Evolutionary conservation across 164 flowering plant species (phyloP).

Genomic region (Vitis rupestris): DNA sequence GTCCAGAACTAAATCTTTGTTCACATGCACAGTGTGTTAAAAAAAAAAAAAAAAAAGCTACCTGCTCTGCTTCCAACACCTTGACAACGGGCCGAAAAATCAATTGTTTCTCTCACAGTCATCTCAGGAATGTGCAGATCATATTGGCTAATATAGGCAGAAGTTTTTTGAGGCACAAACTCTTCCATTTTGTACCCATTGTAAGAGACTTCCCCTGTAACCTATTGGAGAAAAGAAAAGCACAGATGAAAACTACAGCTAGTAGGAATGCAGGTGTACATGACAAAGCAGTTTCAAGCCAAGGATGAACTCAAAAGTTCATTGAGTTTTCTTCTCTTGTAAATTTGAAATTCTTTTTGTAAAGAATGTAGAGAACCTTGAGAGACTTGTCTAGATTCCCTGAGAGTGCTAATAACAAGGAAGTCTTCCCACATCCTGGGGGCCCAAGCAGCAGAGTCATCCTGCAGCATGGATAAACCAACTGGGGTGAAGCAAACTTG

Average conservation of each 20-base stretch:
- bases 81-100: slow-evolving; percentile 46
- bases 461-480: slow-evolving; percentile 25
- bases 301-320: background rate
- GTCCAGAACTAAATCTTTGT: background rate
- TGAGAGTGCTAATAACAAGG: slow-evolving; percentile 37
- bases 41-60: background rate
- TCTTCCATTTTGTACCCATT: slow-evolving; percentile 36
- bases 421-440: slow-evolving; percentile 46
- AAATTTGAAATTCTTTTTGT: background rate
- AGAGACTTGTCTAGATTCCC: slow-evolving; percentile 34
- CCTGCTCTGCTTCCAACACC: slow-evolving; percentile 48
- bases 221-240: slow-evolving; percentile 13
- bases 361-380: slow-evolving; percentile 23
- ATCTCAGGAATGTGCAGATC: slow-evolving; percentile 48
- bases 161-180: slow-evolving; percentile 44
- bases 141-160: slow-evolving; percentile 45
- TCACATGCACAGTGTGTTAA: background rate
- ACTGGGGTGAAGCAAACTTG: background rate
- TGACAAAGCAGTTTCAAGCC: too few relatives aligned
- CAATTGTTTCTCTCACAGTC: slow-evolving; percentile 52
- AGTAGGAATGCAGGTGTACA: too few relatives aligned
- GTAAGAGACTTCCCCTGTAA: slow-evolving; percentile 36
- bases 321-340: too few relatives aligned
- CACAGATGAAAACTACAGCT: background rate
- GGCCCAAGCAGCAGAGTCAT: slow-evolving; percentile 50